Evolutionary conservation across 2,329 filamentous ascomycete species (phyloP), one percentile per base, ranked within the genome.

Genomic region (Pestalotiopsis sp.): DNA sequence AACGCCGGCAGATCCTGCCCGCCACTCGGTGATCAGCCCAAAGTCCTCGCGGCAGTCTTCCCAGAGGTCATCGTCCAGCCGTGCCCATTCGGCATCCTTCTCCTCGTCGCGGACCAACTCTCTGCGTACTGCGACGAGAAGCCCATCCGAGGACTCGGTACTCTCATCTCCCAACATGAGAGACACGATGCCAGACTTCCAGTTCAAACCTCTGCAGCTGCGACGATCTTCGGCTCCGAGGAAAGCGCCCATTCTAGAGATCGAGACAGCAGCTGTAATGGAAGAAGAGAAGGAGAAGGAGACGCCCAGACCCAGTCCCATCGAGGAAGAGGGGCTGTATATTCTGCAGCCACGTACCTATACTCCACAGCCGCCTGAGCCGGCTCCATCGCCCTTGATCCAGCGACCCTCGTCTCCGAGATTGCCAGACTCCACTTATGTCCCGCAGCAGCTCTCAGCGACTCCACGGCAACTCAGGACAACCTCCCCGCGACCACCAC

Each of bases 281-380:
- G 72, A 75, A n/a, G 68, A 69, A 62, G 71, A 68, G 67, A 67
- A 72, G 45, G 45, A 52, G 56, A 67, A 31, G 4, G 71, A 72
- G 64, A 61, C 17, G 58, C 23, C 61, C 11, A 67, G 68, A 25
- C 58, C 59, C 13, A 67, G 65, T 52, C 72, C 72, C 7, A 70
- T 74, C 14, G 76, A 78, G 49, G 81, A 86, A 52, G 81, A 81
- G 11, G 77, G 81, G 0, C 73, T 89, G 1, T 89, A 84, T 69
- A 81, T 90, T 25, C 79, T 90, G 4, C 87, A 90, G 71, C 88
- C 88, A 13, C 81, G 84, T 41, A 89, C 86, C 0, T 90, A 90
- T 72, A 89, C 86, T 0, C 88, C 88, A 0, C 80, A 83, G 65
- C 83, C 82, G 4, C 81, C 84, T 0, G 80, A 83, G 12, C 85